These are phyloP conservation scores for Malassezia dermatis DNA, from an alignment of 1,284 basidiomycete species.

Conservation along the genomic window DNA sequence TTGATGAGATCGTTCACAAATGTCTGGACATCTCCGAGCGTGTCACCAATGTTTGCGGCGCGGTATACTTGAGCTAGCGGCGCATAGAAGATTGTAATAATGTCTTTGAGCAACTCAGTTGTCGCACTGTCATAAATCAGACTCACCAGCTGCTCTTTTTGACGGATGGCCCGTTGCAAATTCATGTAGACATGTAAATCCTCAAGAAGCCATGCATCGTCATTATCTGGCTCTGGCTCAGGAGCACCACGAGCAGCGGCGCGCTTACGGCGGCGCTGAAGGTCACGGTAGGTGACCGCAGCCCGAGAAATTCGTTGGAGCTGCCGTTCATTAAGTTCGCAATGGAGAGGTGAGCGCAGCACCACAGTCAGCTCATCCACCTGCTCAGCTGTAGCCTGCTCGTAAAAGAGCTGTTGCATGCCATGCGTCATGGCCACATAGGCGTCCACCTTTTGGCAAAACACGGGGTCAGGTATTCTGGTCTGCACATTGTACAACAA, in stretches of 20 bases:
- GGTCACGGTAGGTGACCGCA: conserved; percentile 37
- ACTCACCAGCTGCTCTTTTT: conserved; percentile 83
- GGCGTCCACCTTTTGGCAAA: conserved; percentile 76
- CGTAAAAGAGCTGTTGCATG: conserved; percentile 59
- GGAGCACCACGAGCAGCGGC: conserved; percentile 23
- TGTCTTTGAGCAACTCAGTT: conserved; percentile 88
- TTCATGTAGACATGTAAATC: conserved; percentile 43
- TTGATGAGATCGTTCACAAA: conserved; percentile 92
- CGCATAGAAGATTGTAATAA: conserved; percentile 96
- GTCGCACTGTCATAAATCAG: conserved; percentile 94
- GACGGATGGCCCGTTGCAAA: conserved; percentile 56
- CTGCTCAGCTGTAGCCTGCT: conserved; percentile 55
- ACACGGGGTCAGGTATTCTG: conserved; percentile 74
- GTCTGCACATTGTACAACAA: conserved; percentile 75
- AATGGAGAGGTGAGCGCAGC: conserved; percentile 68
- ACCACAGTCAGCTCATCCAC: conserved; percentile 72
- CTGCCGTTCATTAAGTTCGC: conserved; percentile 47
- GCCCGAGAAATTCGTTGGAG: conserved; percentile 39
- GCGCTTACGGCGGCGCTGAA: conserved; percentile 33
- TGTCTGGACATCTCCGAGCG: conserved; percentile 76
- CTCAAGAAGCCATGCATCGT: conserved; percentile 47
- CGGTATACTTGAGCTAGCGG: conserved; percentile 97
- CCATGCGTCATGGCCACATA: conserved; percentile 79
- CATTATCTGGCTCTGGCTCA: conserved; percentile 36
- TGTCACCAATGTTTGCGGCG: conserved; percentile 92